Conservation (phyloP, 2,329 filamentous ascomycete genomes). For the Albophoma yamanashiensis region DNA sequence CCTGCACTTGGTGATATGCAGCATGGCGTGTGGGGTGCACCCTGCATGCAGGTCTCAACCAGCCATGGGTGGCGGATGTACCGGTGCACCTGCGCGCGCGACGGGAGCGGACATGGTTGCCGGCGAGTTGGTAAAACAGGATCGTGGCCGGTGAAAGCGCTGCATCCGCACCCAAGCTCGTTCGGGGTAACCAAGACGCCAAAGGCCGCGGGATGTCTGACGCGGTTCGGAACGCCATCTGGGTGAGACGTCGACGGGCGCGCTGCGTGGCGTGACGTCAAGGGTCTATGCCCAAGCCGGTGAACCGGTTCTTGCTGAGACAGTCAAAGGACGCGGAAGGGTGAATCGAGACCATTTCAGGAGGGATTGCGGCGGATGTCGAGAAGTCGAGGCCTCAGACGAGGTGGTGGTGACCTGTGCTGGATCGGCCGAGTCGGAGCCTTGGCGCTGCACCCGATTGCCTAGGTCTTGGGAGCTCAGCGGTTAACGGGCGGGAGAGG, state of each 20-base stretch:
- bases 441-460: not conserved
- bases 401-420: not conserved
- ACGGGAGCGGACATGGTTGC: not conserved
- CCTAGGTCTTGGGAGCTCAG: not conserved
- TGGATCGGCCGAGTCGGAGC: not conserved
- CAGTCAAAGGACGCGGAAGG: not conserved
- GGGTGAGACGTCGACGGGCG: not conserved
- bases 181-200: not conserved
- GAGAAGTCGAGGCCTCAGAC: not conserved
- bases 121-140: not conserved
- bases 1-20: not conserved
- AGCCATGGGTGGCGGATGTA: not conserved
- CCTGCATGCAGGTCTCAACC: not conserved
- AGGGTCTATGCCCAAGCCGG: not conserved
- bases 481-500: not conserved
- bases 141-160: not conserved
- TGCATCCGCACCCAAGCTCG: not conserved
- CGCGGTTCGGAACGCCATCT: not conserved
- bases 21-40: not conserved
- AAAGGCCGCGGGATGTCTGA: not conserved
- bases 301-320: not conserved
- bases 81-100: not conserved
- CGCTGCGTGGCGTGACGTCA: not conserved
- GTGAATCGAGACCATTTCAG: not conserved
- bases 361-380: not conserved